Percentiles rank a stretch among this genome's conserved stretches.
Conservation (phyloP, 768 basidiomycete genomes). For the Dendrothele bispora region DNA sequence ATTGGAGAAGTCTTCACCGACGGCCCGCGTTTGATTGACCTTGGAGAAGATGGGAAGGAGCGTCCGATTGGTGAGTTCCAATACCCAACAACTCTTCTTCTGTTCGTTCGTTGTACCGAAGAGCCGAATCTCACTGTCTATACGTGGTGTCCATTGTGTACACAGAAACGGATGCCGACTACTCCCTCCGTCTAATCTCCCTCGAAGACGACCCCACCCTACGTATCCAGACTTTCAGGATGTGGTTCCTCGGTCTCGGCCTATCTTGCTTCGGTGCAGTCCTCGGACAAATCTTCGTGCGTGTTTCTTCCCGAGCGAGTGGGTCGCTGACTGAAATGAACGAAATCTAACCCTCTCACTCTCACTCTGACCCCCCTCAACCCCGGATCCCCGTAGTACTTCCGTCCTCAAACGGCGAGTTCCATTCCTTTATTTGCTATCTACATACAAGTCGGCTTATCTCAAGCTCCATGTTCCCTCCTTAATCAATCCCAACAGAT, state of each 20-base stretch:
- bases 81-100: not conserved
- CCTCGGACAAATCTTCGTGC: constrained; percentile 47
- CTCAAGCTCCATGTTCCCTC: too few species aligned
- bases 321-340: too few species aligned
- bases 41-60: constrained; percentile 48
- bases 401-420: constrained; percentile 23
- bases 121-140: too few species aligned
- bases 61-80: constrained; percentile 41
- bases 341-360: not conserved
- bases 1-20: constrained; percentile 18
- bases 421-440: not conserved
- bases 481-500: constrained; percentile 25
- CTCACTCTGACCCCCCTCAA: constrained; percentile 16
- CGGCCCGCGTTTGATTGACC: constrained; percentile 32
- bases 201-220: constrained; percentile 53
- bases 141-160: not conserved
- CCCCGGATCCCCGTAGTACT: constrained; percentile 40
- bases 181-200: constrained; percentile 48
- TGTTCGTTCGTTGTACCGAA: not conserved
- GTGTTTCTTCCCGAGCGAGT: too few species aligned
- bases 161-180: constrained; percentile 44
- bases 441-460: too few species aligned
- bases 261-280: constrained; percentile 58
- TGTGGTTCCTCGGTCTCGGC: constrained; percentile 55
- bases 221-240: constrained; percentile 52